Base-by-base conservation (phyloP, 78 protist species). In the Ministeria vibrans region DNA sequence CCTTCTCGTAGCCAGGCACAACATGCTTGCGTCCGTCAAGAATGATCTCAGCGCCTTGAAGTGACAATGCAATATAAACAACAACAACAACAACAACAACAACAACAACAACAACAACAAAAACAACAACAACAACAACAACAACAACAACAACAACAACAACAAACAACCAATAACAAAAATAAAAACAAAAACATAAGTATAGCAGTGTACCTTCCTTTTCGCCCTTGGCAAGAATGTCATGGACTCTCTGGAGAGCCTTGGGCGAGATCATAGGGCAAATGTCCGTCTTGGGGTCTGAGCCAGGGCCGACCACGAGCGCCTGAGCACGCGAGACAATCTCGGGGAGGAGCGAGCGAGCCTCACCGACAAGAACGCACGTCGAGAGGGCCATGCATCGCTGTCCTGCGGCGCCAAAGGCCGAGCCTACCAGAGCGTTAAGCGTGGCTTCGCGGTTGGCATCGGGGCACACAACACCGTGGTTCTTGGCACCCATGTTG, bases 361-460 rank as follows among this genome's bases (percentile, higher is more conserved):
- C 49, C 68, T 89, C 92, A 53, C 98, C 98, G 46, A 97, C 99
- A 32, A 94, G 85, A 32, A 97, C 88, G 36, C 84, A 91, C 2
- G 94, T 88, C 43, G 95, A 86, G 44, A 95, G 79, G 30, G 99
- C 99, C 99, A 97, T 97, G 96, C 99, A 97, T 45, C 99, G 92
- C 91, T 97, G 98, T 11, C 99, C 99, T 5, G 98, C 95, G 42
- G 98, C 98, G 38, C 99, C 99, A 75, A 95, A 94, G 39, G 96
- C 95, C 9, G 87, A 80, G 49, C 97, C 98, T 27, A 88, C 75
- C 38, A 97, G 78, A 22, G 93, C 90, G 75, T 92, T 93, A 36
- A 91, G 80, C 46, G 96, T 92, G 75, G 80, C 77, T 41, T 91
- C 96, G 82, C 87, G 73, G 79, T 86, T 79, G 55, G 97, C 97